phyloP scores from a whole-genome alignment of 73 alveolate species.

The Paramecium bursaria region DNA sequence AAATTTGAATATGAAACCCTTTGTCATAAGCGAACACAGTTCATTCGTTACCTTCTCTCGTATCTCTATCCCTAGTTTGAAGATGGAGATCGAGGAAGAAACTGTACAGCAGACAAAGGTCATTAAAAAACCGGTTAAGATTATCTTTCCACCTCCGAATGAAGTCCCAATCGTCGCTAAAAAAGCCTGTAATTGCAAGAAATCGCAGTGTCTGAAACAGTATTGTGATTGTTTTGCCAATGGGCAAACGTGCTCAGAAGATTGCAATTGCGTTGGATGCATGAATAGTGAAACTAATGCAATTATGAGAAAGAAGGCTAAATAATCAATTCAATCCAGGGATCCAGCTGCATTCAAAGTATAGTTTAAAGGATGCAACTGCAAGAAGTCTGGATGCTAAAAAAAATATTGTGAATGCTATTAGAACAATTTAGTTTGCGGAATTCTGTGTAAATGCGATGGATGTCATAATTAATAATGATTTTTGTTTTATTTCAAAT shows the following conservation, averaged over 20 bases:
- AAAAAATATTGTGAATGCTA: conserved; percentile 83
- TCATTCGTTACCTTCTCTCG: no score
- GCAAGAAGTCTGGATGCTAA: conserved; percentile 79
- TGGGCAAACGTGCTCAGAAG: conserved; percentile 80
- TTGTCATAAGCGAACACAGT: no score
- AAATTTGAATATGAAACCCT: no score
- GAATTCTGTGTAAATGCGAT: conserved; percentile 28
- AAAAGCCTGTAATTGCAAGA: conserved; percentile 81
- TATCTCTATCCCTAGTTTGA: neutral
- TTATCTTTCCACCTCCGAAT: conserved; percentile 49
- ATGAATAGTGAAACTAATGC: conserved; percentile 80
- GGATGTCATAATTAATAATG: conserved; percentile 35
- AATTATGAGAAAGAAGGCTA: conserved; percentile 69
- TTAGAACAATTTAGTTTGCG: conserved; percentile 48
- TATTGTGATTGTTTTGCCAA: conserved; percentile 92
- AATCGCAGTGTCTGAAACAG: conserved; percentile 85
- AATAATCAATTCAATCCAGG: conserved; percentile 74
- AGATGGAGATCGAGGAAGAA: conserved; percentile 50
- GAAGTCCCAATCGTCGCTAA: neutral
- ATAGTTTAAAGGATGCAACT: conserved; percentile 75
- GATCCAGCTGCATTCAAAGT: conserved; percentile 84
- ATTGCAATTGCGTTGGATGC: conserved; percentile 85
- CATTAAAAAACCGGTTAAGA: conserved; percentile 34
- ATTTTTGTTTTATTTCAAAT: conserved; percentile 17
- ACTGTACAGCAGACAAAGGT: conserved; percentile 4